phyloP scores from a whole-genome alignment of 192 early-diverging fungal species.

The Umbelopsis ramanniana region DNA sequence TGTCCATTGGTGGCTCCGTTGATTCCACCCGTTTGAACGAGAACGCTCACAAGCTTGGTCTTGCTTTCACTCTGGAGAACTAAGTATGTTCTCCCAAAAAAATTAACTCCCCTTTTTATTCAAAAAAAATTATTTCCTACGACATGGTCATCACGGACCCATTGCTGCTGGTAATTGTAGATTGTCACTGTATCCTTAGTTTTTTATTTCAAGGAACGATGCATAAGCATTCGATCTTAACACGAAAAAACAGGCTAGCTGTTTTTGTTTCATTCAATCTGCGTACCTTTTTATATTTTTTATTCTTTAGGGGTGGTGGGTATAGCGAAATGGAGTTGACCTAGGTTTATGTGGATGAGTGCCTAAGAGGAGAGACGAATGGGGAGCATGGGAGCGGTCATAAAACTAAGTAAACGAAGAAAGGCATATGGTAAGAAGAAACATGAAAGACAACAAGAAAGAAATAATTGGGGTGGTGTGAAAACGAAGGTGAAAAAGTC shows the following conservation, averaged over 20 bases:
- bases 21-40: constrained; percentile 94
- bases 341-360: no score
- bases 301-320: no score
- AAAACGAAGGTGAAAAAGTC: background rate
- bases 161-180: background rate
- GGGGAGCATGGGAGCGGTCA: background rate
- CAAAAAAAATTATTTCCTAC: background rate
- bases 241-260: background rate
- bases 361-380: no score
- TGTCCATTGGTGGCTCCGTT: constrained; percentile 89
- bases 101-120: no score
- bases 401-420: background rate
- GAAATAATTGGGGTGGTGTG: background rate
- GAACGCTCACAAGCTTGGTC: constrained; percentile 94
- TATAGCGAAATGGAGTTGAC: no score
- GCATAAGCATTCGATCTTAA: background rate
- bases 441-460: background rate
- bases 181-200: constrained; percentile 1
- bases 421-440: background rate
- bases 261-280: background rate
- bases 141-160: background rate
- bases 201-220: background rate
- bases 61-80: constrained; percentile 87
- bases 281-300: background rate
- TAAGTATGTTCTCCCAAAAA: constrained; percentile 59